Conservation (phyloP, 345 rosid species). For the Populus nigra region DNA sequence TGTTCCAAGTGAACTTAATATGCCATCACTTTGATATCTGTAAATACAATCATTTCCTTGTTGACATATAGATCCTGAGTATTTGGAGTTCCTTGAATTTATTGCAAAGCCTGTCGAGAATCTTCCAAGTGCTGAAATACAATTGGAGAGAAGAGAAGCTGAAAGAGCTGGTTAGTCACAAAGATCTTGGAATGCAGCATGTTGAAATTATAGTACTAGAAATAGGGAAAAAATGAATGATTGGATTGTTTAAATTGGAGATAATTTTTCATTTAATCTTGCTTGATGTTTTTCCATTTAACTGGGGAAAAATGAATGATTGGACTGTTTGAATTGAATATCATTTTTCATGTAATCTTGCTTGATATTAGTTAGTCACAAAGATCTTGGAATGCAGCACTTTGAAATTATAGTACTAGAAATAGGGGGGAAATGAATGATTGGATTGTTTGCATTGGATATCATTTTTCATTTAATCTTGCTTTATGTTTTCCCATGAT, state of each 20-base stretch:
- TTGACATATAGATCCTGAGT: constrained; percentile 61
- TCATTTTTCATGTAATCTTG: too few species aligned
- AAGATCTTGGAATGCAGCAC: not conserved
- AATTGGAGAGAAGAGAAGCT: constrained; percentile 65
- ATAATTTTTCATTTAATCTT: not conserved
- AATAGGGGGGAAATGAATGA: not conserved
- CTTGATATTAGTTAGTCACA: too few species aligned
- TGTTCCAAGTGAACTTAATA: constrained; percentile 8
- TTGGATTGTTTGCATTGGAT: not conserved
- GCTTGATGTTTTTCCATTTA: not conserved
- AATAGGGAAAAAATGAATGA: not conserved
- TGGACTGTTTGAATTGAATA: not conserved
- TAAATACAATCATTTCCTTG: constrained; percentile 23
- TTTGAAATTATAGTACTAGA: not conserved
- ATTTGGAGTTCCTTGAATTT: constrained; percentile 70
- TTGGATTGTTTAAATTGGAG: too few species aligned
- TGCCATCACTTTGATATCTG: constrained; percentile 12
- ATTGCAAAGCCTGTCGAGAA: constrained; percentile 73
- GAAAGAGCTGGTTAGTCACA: constrained; percentile 57
- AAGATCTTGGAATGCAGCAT: not conserved
- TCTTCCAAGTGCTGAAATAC: constrained; percentile 75
- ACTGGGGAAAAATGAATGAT: not conserved
- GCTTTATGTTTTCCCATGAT: not conserved
- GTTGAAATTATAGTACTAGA: not conserved
- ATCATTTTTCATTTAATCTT: not conserved